These are phyloP conservation scores for Rhynchospora breviuscula DNA, from an alignment of 176 grass and related monocot species.

Conservation along the genomic window DNA sequence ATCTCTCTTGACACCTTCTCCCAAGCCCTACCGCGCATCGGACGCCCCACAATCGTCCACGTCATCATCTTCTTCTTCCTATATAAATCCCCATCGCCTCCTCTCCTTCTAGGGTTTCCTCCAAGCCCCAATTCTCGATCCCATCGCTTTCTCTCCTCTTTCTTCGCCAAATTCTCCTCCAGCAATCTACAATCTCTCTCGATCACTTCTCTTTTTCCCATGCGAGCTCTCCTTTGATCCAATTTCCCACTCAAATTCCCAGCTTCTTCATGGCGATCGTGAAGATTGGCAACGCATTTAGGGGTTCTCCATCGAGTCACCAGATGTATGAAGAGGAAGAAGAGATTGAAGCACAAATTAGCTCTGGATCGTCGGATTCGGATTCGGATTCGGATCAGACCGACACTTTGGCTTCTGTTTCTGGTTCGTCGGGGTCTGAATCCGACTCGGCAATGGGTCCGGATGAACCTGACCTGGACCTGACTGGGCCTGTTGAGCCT, in stretches of 20 bases:
- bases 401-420: conserved; percentile 18
- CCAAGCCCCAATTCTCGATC: conserved; percentile 16
- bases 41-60: conserved; percentile 28
- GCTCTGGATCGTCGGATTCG: conserved; percentile 34
- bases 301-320: conserved; percentile 42
- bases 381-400: conserved; percentile 20
- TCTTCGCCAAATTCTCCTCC: neutral
- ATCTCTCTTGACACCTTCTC: conserved; percentile 23
- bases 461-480: conserved; percentile 40
- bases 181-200: neutral
- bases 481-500: conserved; percentile 40
- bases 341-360: conserved; percentile 29
- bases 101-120: conserved; percentile 40
- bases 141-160: neutral
- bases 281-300: conserved; percentile 33
- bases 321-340: conserved; percentile 47
- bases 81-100: conserved; percentile 7
- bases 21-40: conserved; percentile 1
- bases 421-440: conserved; percentile 24
- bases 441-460: conserved; percentile 66
- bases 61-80: conserved; percentile 17
- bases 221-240: neutral
- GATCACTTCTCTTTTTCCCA: neutral
- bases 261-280: conserved; percentile 65
- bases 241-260: neutral